These are phyloP conservation scores for Exophiala oligosperma DNA, from an alignment of 2,329 filamentous ascomycete genomes.

Conservation along the genomic window DNA sequence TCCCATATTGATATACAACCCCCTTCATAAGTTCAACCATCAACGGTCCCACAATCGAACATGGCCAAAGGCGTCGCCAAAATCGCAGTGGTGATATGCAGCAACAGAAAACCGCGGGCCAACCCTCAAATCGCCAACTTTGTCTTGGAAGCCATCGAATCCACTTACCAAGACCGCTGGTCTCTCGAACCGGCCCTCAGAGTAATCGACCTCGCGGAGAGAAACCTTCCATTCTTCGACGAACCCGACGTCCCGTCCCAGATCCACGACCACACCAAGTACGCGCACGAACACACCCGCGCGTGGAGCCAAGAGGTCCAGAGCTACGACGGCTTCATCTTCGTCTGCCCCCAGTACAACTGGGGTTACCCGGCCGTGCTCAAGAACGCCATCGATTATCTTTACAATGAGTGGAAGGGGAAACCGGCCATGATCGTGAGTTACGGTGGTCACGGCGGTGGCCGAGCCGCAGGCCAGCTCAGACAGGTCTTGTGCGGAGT, in stretches of 20 bases:
- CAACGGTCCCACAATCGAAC: background rate
- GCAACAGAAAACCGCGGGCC: conserved; percentile 36
- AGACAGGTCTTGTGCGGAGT: conserved; percentile 36
- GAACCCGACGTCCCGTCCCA: conserved; percentile 40
- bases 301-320: conserved; percentile 40
- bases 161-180: conserved; percentile 5
- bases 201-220: conserved; percentile 35
- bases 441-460: conserved; percentile 52
- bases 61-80: conserved; percentile 5
- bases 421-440: conserved; percentile 57
- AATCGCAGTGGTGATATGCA: conserved; percentile 39
- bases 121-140: conserved; percentile 37
- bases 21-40: background rate
- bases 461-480: conserved; percentile 39
- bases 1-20: background rate
- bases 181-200: conserved; percentile 20
- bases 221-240: conserved; percentile 40
- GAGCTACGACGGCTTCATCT: conserved; percentile 41
- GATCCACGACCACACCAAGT: conserved; percentile 34
- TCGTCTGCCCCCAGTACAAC: conserved; percentile 55
- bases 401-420: conserved; percentile 58
- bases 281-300: conserved; percentile 38
- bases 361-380: conserved; percentile 53
- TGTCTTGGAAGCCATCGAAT: conserved; percentile 30
- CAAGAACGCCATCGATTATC: conserved; percentile 65